Percentiles rank a stretch among this genome's conserved stretches.
phyloP scores from a whole-genome alignment of 73 alveolate species.

The Paramecium bursaria region DNA sequence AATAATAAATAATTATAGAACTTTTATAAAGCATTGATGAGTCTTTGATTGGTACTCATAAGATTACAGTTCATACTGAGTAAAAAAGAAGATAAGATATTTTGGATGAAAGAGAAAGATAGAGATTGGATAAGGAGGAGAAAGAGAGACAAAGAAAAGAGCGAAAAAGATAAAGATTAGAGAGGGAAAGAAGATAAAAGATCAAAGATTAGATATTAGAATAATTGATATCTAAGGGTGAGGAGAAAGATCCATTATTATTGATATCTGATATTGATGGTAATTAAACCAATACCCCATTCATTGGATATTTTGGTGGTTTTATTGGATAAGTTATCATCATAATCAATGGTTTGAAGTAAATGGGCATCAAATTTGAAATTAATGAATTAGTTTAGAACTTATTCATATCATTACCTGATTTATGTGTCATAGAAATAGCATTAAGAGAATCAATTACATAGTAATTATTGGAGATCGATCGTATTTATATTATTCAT shows the following conservation, averaged over 20 bases:
- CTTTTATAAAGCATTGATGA: slow-evolving; percentile 21
- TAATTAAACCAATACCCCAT: not conserved
- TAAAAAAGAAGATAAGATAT: slow-evolving; percentile 13
- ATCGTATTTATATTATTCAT: slow-evolving; percentile 14
- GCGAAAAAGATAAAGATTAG: slow-evolving; percentile 49
- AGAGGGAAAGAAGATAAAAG: slow-evolving; percentile 54
- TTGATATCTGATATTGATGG: slow-evolving; percentile 53
- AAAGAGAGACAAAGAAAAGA: slow-evolving; percentile 45
- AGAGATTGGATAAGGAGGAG: slow-evolving; percentile 47
- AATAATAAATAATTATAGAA: not conserved
- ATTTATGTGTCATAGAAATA: not conserved
- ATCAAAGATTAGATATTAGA: slow-evolving; percentile 9
- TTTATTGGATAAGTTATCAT: slow-evolving; percentile 46
- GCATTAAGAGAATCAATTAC: slow-evolving; percentile 4
- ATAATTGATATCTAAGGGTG: slow-evolving; percentile 38
- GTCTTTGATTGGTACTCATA: not conserved
- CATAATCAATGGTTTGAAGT: slow-evolving; percentile 5
- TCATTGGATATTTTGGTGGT: slow-evolving; percentile 45
- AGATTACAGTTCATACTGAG: not conserved
- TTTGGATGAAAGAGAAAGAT: slow-evolving; percentile 36
- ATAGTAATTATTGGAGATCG: not conserved
- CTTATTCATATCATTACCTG: slow-evolving; percentile 4
- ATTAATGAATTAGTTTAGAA: slow-evolving; percentile 22
- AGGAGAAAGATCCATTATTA: slow-evolving; percentile 25
- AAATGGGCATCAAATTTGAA: not conserved